phyloP scores from a whole-genome alignment of 805 yeast species.

The Candida broadrunensis region DNA sequence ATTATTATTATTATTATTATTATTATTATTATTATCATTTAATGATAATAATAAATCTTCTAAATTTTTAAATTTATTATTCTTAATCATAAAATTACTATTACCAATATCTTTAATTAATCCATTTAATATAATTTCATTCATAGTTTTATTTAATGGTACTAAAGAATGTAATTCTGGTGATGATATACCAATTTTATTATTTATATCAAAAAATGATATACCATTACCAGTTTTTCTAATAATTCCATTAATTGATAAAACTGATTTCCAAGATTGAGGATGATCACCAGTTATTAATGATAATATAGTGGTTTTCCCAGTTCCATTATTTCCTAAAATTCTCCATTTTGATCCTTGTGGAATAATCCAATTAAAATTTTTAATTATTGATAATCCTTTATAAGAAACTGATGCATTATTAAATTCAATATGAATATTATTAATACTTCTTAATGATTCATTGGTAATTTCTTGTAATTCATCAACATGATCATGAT shows the following conservation, averaged over 20 bases:
- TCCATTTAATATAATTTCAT: constrained; percentile 69
- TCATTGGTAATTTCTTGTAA: constrained; percentile 9
- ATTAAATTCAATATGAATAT: constrained; percentile 44
- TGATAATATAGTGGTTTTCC: constrained; percentile 85
- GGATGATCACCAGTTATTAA: constrained; percentile 94
- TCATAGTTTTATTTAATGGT: constrained; percentile 52
- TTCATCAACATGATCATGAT: constrained; percentile 2
- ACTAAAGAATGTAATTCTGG: constrained; percentile 93
- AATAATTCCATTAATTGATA: constrained; percentile 61
- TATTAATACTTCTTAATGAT: neutral
- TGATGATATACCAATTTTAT: constrained; percentile 77
- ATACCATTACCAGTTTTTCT: constrained; percentile 71
- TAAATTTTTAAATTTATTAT: constrained; percentile 18
- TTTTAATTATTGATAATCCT: constrained; percentile 54
- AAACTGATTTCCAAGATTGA: constrained; percentile 81
- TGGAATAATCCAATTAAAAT: constrained; percentile 64
- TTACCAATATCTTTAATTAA: constrained; percentile 58
- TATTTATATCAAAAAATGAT: constrained; percentile 76
- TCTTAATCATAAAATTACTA: constrained; percentile 45
- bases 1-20: constrained; percentile 43
- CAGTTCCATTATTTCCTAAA: constrained; percentile 87
- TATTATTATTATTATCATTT: constrained; percentile 57
- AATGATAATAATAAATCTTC: too few relatives aligned
- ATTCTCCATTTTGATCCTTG: constrained; percentile 86
- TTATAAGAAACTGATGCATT: constrained; percentile 65